Evolutionary conservation across 75 land plant genomes (phyloP).

Genomic region (Pseudotsuga menziesii): DNA sequence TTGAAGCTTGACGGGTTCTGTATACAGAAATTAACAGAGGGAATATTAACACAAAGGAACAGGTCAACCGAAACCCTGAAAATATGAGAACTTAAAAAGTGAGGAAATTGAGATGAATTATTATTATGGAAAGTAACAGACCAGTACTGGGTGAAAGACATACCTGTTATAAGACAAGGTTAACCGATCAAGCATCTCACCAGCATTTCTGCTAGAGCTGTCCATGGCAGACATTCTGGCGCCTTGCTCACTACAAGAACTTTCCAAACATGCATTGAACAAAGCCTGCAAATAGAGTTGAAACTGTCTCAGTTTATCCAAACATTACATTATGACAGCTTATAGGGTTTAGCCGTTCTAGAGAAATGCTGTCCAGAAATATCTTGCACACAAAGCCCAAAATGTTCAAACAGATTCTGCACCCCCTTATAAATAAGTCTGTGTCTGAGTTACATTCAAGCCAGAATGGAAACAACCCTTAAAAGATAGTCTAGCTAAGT

Average conservation of each 20-base stretch:
- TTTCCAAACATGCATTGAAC: conserved; percentile 89
- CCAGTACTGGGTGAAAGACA: conserved; percentile 6
- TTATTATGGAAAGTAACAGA: not conserved
- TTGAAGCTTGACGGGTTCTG: conserved; percentile 77
- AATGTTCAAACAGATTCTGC: too few relatives aligned
- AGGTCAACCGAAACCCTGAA: not conserved
- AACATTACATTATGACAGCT: too few relatives aligned
- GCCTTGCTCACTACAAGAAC: conserved; percentile 93
- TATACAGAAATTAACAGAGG: not conserved
- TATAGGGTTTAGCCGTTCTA: too few relatives aligned
- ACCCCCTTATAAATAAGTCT: too few relatives aligned
- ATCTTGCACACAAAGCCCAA: too few relatives aligned
- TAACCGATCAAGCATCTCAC: conserved; percentile 92
- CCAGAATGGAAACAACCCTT: too few relatives aligned
- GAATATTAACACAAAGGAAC: not conserved
- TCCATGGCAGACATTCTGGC: conserved; percentile 99
- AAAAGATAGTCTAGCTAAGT: too few relatives aligned
- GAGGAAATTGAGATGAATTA: not conserved
- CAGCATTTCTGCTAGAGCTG: conserved; percentile 94
- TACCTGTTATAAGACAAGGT: conserved; percentile 94
- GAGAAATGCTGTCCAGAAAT: too few relatives aligned
- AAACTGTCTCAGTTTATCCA: too few relatives aligned
- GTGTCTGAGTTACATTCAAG: too few relatives aligned
- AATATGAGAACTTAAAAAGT: not conserved
- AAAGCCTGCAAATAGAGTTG: conserved; percentile 33